These are phyloP conservation scores for Trypanosoma melophagium DNA, from an alignment of 208 protist genomes.

Conservation along the genomic window DNA sequence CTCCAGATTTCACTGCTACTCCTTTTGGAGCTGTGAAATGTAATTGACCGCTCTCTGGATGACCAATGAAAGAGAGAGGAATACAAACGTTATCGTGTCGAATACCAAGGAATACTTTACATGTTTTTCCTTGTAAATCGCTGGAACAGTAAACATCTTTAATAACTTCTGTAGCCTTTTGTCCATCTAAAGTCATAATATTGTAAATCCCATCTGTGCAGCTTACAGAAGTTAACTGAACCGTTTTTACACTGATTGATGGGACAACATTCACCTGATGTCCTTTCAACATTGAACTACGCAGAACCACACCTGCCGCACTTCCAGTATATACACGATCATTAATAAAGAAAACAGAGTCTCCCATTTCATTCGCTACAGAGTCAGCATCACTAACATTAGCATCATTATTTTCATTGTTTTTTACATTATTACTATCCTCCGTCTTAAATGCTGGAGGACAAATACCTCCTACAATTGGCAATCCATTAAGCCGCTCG, in stretches of 20 bases:
- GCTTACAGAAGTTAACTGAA: conserved; percentile 35
- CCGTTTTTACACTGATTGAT: conserved; percentile 63
- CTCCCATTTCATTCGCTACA: conserved; percentile 34
- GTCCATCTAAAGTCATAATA: conserved; percentile 42
- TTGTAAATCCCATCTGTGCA: conserved; percentile 40
- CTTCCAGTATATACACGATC: conserved; percentile 80
- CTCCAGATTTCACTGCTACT: conserved; percentile 28
- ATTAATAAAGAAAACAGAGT: conserved; percentile 85
- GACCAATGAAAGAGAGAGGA: conserved; percentile 69
- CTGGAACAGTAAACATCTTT: conserved; percentile 50
- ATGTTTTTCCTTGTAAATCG: conserved; percentile 58
- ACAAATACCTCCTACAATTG: conserved; percentile 75
- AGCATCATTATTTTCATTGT: conserved; percentile 1
- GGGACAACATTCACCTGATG: conserved; percentile 65
- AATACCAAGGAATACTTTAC: conserved; percentile 73
- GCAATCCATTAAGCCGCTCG: conserved; percentile 38
- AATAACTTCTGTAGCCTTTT: conserved; percentile 63
- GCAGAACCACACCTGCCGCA: conserved; percentile 69
- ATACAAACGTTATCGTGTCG: conserved; percentile 46
- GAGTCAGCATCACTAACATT: conserved; percentile 14
- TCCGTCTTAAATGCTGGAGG: conserved; percentile 39
- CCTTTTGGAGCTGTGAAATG: conserved; percentile 41
- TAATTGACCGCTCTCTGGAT: conserved; percentile 52
- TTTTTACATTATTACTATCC: not conserved
- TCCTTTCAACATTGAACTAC: conserved; percentile 61